Conservation (phyloP, 331 rosid genomes). For the Prunus yedoensis region DNA sequence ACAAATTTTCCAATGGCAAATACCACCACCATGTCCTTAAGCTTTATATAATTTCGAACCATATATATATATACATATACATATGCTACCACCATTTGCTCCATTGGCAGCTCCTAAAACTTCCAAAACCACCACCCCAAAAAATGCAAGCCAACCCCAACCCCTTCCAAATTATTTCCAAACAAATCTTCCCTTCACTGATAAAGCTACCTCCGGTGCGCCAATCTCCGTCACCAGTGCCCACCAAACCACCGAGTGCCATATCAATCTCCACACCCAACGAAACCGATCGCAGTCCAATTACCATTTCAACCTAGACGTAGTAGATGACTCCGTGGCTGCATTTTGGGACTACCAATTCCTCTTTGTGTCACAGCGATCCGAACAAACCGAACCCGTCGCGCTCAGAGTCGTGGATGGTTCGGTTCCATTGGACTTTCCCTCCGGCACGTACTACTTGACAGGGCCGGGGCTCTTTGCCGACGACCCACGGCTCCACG, state of each 20-base stretch:
- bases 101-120: not conserved
- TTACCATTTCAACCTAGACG: constrained; percentile 24
- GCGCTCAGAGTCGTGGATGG: constrained; percentile 50
- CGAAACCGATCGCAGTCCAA: constrained; percentile 8
- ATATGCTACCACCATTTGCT: not conserved
- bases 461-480: constrained; percentile 77
- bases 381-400: constrained; percentile 47
- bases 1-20: not conserved
- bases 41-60: not conserved
- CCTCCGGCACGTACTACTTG: constrained; percentile 74
- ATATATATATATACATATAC: not conserved
- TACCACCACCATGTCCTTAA: constrained; percentile 8
- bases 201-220: constrained; percentile 31
- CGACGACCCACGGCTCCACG: constrained; percentile 88
- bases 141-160: constrained; percentile 58
- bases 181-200: constrained; percentile 34
- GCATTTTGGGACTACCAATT: constrained; percentile 90
- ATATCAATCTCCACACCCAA: constrained; percentile 45
- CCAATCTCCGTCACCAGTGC: constrained; percentile 9
- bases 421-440: constrained; percentile 57
- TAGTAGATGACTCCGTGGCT: constrained; percentile 43
- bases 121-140: constrained; percentile 11
- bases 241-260: constrained; percentile 30
- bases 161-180: constrained; percentile 24
- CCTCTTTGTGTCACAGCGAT: constrained; percentile 74